phyloP scores from a whole-genome alignment of 2,329 filamentous ascomycete species.

The Colletotrichum spaethianum region DNA sequence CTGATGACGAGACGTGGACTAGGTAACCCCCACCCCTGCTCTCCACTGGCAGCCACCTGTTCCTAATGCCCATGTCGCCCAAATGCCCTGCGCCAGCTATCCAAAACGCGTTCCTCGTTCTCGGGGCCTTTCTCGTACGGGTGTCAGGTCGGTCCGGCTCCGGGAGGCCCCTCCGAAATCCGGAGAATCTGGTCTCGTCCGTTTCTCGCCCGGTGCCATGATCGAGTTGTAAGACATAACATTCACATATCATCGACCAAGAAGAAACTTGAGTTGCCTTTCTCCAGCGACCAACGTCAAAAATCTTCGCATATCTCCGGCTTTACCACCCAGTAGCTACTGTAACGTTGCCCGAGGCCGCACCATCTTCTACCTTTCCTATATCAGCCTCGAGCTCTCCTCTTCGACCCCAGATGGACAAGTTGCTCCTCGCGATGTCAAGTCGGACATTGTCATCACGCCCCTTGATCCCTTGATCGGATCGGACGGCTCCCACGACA shows the following conservation, averaged over 20 bases:
- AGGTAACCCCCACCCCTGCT: neutral
- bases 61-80: neutral
- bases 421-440: too few relatives aligned
- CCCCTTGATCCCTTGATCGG: too few relatives aligned
- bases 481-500: too few relatives aligned
- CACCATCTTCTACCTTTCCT: too few relatives aligned
- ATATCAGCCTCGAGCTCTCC: too few relatives aligned
- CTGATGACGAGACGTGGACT: conserved; percentile 5
- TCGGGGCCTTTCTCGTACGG: conserved; percentile 17
- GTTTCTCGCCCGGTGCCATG: neutral
- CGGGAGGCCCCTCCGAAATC: conserved; percentile 10
- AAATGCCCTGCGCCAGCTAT: conserved; percentile 11
- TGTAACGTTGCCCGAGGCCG: too few relatives aligned
- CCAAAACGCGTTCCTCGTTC: neutral
- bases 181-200: conserved; percentile 6
- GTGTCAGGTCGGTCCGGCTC: conserved; percentile 24
- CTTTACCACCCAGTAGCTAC: too few relatives aligned
- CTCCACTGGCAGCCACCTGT: conserved; percentile 22
- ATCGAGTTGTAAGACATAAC: neutral
- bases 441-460: too few relatives aligned
- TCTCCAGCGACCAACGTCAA: neutral
- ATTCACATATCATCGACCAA: neutral
- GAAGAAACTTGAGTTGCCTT: neutral
- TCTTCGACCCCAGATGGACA: too few relatives aligned
- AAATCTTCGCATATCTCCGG: too few relatives aligned